phyloP scores from a whole-genome alignment of 2,329 filamentous ascomycete genomes.

The Aureobasidium zeae region DNA sequence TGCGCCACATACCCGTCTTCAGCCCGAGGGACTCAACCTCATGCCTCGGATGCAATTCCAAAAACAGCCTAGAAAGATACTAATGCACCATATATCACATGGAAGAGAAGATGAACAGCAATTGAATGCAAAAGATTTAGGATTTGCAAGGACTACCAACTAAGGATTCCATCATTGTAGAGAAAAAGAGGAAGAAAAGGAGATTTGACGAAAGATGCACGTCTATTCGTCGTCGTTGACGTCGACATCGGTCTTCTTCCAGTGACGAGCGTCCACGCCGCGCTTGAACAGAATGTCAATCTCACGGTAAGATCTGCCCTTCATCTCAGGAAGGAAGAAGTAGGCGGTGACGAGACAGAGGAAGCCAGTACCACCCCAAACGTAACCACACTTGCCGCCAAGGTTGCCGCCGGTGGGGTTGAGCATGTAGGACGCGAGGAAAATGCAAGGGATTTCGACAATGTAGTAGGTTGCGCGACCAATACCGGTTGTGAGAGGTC shows the following conservation, averaged over 20 bases:
- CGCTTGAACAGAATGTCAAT: slow-evolving; percentile 53
- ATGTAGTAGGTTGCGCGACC: slow-evolving; percentile 57
- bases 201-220: too few species aligned
- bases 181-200: too few species aligned
- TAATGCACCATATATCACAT: too few species aligned
- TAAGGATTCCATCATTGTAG: too few species aligned
- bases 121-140: too few species aligned
- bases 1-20: too few species aligned
- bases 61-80: too few species aligned
- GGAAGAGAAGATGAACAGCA: too few species aligned
- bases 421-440: slow-evolving; percentile 52
- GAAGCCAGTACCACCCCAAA: slow-evolving; percentile 51
- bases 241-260: slow-evolving; percentile 48
- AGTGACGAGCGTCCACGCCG: slow-evolving; percentile 45
- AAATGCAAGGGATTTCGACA: slow-evolving; percentile 58
- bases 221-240: slow-evolving; percentile 53
- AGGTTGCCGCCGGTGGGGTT: slow-evolving; percentile 38
- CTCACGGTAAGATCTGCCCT: slow-evolving; percentile 50
- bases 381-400: slow-evolving; percentile 49
- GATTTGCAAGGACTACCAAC: too few species aligned
- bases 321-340: slow-evolving; percentile 48
- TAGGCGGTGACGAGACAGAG: slow-evolving; percentile 43
- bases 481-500: slow-evolving; percentile 56
- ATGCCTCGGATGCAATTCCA: too few species aligned
- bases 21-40: too few species aligned